Evolutionary conservation across 2,329 filamentous ascomycete species (phyloP).

Genomic region (Acrodontium crateriforme): DNA sequence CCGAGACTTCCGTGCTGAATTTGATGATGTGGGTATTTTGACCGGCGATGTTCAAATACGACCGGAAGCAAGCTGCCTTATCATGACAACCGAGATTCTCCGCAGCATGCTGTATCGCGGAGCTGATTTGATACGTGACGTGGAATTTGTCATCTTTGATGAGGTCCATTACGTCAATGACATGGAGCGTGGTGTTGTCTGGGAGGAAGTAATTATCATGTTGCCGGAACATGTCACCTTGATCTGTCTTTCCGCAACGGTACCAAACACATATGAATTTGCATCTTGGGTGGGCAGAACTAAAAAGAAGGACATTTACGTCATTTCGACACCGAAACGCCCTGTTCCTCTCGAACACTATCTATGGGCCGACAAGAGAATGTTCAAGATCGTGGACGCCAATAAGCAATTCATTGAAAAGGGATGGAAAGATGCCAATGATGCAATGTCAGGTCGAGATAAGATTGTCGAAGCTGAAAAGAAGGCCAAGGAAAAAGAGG

Average conservation of each 20-base stretch:
- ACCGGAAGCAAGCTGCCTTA: constrained; percentile 90
- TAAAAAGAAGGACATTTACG: constrained; percentile 97
- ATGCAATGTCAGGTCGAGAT: constrained; percentile 66
- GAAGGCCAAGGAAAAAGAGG: constrained; percentile 33
- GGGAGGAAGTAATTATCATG: constrained; percentile 99
- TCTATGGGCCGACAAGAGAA: constrained; percentile 80
- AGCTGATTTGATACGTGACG: constrained; percentile 88
- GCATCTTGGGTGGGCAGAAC: constrained; percentile 96
- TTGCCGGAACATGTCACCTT: constrained; percentile 91
- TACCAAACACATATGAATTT: constrained; percentile 95
- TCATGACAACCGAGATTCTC: constrained; percentile 98
- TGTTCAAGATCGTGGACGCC: constrained; percentile 86
- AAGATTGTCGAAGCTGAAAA: constrained; percentile 46
- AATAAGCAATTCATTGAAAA: constrained; percentile 85
- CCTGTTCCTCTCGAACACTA: constrained; percentile 93
- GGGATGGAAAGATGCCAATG: constrained; percentile 90
- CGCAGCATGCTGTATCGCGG: constrained; percentile 96
- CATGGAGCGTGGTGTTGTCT: constrained; percentile 86
- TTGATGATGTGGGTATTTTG: constrained; percentile 91
- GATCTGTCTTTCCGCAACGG: constrained; percentile 87
- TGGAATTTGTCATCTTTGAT: constrained; percentile 98
- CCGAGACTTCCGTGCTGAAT: constrained; percentile 76
- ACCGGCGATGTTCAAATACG: constrained; percentile 98
- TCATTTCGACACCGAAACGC: constrained; percentile 92
- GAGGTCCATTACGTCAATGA: constrained; percentile 99